Evolutionary conservation across 2,329 filamentous ascomycete genomes (phyloP), one percentile per base, ranked within the genome.

Genomic region (Nemania diffusa): DNA sequence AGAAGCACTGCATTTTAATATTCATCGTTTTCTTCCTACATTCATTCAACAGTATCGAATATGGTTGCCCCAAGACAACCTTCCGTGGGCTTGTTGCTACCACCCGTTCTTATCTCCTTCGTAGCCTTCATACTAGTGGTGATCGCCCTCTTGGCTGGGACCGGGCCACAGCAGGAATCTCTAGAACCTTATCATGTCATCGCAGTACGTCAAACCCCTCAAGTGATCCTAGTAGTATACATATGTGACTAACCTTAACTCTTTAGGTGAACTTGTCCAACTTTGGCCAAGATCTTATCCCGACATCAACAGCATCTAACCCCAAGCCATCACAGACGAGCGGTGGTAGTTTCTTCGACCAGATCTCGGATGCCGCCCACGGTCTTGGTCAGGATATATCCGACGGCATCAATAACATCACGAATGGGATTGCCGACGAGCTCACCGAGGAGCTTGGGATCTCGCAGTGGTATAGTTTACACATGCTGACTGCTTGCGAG

Each of bases 381-480:
- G 68, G 71, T 5, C 68, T 79, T 51, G 76, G 77, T 58, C 73
- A 80, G 42, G 76, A 78, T 8, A 75, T 79, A 20, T 77, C 76
- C 56, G 78, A 79, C 48, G 74, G 78, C 51, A 65, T 84, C 66
- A 81, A 81, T 69, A 76, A 82, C 34, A 72, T 84, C 37, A 76
- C 77, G 5, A 78, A 80, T 62, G 77, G 81, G 7, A 68, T 81
- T 44, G 80, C 80, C 42, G 82, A 81, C 63, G 71, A 81, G 59
- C 57, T 84, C 52, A 77, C 79, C 56, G 76, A 79, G 13, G 77
- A 79, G n/a, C 75, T 85, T 29, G 83, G 84, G 26, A 81, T 86
- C 62, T 79, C 80, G 0, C 78, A 85, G 67, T 86, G 84, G 84
- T 86, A 85, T 71, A 85, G 83, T 17, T 67, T 86, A 32, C 84